Conservation (phyloP, 169 alveolate species). For the Eimeria acervulina region DNA sequence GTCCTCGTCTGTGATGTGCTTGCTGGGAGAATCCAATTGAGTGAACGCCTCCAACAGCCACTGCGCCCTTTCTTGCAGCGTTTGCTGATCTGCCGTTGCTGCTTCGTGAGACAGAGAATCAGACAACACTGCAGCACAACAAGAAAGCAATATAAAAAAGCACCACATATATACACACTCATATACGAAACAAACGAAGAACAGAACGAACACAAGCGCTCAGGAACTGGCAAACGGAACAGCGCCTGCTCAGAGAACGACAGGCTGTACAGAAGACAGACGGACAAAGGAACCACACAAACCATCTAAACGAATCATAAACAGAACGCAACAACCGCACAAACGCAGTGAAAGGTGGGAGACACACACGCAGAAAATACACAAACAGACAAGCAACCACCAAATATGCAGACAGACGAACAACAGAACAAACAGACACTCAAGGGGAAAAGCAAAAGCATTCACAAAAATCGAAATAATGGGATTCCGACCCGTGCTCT, state of each 20-base stretch:
- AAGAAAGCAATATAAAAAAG: neutral
- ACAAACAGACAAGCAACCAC: neutral
- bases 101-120: constrained; percentile 22
- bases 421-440: neutral
- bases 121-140: constrained; percentile 12
- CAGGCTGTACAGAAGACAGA: no score
- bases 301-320: no score
- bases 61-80: neutral
- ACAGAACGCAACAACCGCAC: neutral
- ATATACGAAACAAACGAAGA: no score
- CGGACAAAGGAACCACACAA: no score
- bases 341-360: neutral
- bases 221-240: no score
- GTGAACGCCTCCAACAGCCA: constrained; percentile 52
- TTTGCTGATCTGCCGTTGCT: neutral
- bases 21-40: constrained; percentile 25
- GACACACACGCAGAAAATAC: neutral
- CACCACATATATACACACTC: no score
- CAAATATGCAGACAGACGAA: neutral
- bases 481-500: neutral
- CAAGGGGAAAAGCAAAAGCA: neutral
- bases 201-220: no score
- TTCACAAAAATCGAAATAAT: neutral
- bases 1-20: constrained; percentile 1
- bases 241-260: no score